phyloP scores from a whole-genome alignment of 2,329 filamentous ascomycete species.

The Aspergillus sp. region DNA sequence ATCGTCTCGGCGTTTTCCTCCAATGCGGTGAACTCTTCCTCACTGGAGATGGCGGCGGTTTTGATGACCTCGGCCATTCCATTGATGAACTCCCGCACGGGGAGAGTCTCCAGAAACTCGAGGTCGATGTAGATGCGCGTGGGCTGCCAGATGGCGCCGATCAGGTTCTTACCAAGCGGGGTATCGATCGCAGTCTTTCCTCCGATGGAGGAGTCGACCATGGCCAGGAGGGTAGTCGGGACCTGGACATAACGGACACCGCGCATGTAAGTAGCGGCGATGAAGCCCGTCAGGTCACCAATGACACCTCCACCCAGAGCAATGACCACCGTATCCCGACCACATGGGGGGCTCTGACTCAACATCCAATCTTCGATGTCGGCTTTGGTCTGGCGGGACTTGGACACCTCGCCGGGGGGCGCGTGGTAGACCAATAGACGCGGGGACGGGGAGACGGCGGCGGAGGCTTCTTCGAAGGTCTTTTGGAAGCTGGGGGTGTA shows the following conservation, averaged over 20 bases:
- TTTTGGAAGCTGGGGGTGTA: constrained; percentile 77
- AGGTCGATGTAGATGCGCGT: constrained; percentile 92
- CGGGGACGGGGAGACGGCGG: constrained; percentile 48
- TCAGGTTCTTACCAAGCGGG: constrained; percentile 90
- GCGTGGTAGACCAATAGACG: constrained; percentile 83
- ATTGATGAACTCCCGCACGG: constrained; percentile 91
- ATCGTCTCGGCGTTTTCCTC: constrained; percentile 79
- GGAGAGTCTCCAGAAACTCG: constrained; percentile 84
- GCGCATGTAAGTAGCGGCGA: constrained; percentile 97
- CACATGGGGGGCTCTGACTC: constrained; percentile 75
- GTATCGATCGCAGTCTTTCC: constrained; percentile 98
- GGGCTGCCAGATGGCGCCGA: constrained; percentile 96
- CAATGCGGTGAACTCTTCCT: constrained; percentile 76
- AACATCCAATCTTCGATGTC: constrained; percentile 98
- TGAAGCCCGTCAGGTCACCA: constrained; percentile 96
- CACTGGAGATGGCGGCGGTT: constrained; percentile 95
- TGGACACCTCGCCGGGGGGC: constrained; percentile 88
- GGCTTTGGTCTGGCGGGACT: constrained; percentile 88
- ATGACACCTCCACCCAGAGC: constrained; percentile 95
- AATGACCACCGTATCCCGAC: constrained; percentile 89
- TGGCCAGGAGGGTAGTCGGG: constrained; percentile 87
- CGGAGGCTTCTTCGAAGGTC: constrained; percentile 56
- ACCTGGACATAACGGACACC: constrained; percentile 95
- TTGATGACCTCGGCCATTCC: constrained; percentile 98
- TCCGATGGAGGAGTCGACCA: constrained; percentile 98